These are phyloP conservation scores for Epichloe sibirici DNA, from an alignment of 2,329 filamentous ascomycete species.

Conservation along the genomic window DNA sequence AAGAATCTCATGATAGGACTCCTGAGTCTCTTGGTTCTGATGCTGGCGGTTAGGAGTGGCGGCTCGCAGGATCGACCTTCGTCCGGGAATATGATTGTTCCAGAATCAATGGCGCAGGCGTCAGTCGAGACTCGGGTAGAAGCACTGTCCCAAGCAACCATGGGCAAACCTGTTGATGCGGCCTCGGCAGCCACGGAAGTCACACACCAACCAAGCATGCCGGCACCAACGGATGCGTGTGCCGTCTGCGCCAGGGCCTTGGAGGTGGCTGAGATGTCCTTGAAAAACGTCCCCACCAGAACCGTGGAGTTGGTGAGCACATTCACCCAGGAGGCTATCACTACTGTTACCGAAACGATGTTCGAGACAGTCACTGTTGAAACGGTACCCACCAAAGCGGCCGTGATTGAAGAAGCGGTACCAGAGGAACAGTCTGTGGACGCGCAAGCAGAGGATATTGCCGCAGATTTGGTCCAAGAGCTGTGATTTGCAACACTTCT, in stretches of 20 bases:
- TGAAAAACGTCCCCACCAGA: constrained; percentile 1
- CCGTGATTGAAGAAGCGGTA: constrained; percentile 4
- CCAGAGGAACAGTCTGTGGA: neutral
- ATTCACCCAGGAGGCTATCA: constrained; percentile 11
- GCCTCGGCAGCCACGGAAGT: constrained; percentile 16
- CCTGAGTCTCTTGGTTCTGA: constrained; percentile 39
- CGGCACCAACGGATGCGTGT: constrained; percentile 12
- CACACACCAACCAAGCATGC: constrained; percentile 2
- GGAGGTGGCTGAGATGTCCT: constrained; percentile 1
- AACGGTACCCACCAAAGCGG: constrained; percentile 7
- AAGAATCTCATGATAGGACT: constrained; percentile 47
- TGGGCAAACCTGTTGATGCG: constrained; percentile 6
- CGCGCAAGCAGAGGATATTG: neutral
- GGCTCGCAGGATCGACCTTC: constrained; percentile 8
- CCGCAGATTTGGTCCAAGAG: neutral
- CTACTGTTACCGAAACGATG: constrained; percentile 21
- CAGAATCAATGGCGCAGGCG: neutral
- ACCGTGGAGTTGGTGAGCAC: constrained; percentile 1
- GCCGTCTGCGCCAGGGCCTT: constrained; percentile 10
- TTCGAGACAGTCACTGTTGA: constrained; percentile 7
- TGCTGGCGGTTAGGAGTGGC: constrained; percentile 31
- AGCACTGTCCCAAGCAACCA: neutral
- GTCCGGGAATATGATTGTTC: neutral
- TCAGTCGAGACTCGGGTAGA: neutral
- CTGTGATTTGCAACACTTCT: neutral